A percentile compares a stretch with the other conserved stretches of the same genome.
Evolutionary conservation across 129 eudicot genomes (phyloP).

Genomic region (Lactuca saligna): DNA sequence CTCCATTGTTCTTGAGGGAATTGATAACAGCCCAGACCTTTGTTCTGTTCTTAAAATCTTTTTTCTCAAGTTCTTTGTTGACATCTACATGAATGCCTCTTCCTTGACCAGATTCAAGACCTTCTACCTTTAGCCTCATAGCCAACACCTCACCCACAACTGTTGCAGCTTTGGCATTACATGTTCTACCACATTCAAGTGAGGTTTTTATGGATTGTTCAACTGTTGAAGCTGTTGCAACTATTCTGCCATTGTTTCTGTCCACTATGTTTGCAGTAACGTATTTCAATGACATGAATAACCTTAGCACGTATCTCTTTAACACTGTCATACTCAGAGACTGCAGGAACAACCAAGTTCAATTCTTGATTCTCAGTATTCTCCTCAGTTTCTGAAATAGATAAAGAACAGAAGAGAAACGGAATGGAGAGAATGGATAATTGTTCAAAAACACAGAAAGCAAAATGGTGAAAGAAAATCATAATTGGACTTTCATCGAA

Average conservation of each 20-base stretch:
- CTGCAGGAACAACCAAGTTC: no score
- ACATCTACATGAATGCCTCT: constrained; percentile 65
- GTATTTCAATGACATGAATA: constrained; percentile 66
- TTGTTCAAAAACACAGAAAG: no score
- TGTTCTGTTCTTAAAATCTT: constrained; percentile 50
- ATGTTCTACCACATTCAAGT: constrained; percentile 65
- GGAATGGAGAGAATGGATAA: no score
- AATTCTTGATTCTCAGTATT: no score
- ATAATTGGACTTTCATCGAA: no score
- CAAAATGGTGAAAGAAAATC: no score
- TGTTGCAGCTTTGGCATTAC: constrained; percentile 75
- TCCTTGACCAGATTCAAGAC: constrained; percentile 59
- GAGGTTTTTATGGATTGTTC: constrained; percentile 59
- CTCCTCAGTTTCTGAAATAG: no score
- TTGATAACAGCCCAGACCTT: constrained; percentile 68
- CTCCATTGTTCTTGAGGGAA: constrained; percentile 54
- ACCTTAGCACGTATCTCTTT: constrained; percentile 65
- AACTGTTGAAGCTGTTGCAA: constrained; percentile 73
- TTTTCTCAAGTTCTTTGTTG: constrained; percentile 60
- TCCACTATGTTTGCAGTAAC: constrained; percentile 75
- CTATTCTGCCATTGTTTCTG: constrained; percentile 60
- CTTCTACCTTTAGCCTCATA: constrained; percentile 63
- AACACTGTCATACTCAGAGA: constrained; percentile 40
- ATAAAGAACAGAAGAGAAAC: no score
- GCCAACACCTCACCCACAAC: constrained; percentile 79